Conservation (phyloP, 306 rosid species). For the Hippophae tibetana region DNA sequence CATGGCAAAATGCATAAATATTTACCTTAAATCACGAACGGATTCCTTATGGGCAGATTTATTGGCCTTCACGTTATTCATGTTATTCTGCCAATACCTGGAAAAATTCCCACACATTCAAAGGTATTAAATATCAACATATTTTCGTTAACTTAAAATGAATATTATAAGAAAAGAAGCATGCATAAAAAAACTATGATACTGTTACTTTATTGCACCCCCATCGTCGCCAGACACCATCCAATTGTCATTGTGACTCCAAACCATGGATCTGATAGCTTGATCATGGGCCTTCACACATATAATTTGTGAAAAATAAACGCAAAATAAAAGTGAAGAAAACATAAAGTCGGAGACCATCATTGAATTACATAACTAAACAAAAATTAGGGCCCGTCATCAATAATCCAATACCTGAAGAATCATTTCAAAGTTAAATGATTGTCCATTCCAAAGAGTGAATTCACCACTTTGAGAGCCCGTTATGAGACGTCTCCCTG, state of each 20-base stretch:
- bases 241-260: conserved; percentile 99
- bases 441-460: conserved; percentile 98
- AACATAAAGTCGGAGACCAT: conserved; percentile 3
- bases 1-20: conserved; percentile 2
- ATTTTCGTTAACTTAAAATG: conserved; percentile 5
- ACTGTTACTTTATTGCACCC: conserved; percentile 82
- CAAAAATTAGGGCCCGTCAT: not conserved
- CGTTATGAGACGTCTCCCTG: conserved; percentile 95
- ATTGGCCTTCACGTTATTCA: conserved; percentile 96
- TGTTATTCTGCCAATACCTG: conserved; percentile 99
- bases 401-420: conserved; percentile 59
- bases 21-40: conserved; percentile 86
- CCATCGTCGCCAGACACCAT: conserved; percentile 99
- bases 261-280: conserved; percentile 96
- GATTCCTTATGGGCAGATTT: conserved; percentile 99
- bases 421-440: conserved; percentile 97
- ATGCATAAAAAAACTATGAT: not conserved
- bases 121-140: conserved; percentile 9
- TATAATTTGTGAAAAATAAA: too few species aligned
- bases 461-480: conserved; percentile 99
- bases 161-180: not conserved
- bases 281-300: conserved; percentile 86
- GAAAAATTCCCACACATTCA: conserved; percentile 14
- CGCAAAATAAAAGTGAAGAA: conserved; percentile 6
- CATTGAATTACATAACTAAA: not conserved